These are phyloP conservation scores for Leccinellum luteum DNA, from an alignment of 768 basidiomycete genomes.

Conservation along the genomic window DNA sequence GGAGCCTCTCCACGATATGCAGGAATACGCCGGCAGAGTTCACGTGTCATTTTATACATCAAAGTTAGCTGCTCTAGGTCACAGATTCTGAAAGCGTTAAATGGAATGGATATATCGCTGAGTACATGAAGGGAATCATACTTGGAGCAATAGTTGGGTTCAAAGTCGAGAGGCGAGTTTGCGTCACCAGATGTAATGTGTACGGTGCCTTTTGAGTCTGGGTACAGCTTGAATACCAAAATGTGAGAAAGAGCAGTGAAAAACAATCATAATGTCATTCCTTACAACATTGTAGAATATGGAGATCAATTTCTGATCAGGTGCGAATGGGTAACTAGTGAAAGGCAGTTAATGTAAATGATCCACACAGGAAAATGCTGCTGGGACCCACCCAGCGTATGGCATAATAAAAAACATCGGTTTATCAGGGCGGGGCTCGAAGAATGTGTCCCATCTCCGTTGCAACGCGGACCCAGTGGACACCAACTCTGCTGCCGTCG, in stretches of 20 bases:
- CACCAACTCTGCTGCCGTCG: not conserved
- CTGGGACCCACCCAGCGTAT: conserved; percentile 37
- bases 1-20: conserved; percentile 22
- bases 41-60: conserved; percentile 54
- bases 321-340: conserved; percentile 26
- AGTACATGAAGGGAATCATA: conserved; percentile 17
- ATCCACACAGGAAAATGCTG: not conserved
- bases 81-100: conserved; percentile 6
- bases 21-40: conserved; percentile 53
- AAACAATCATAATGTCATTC: too few relatives aligned
- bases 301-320: conserved; percentile 28
- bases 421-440: conserved; percentile 50
- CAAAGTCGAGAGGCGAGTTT: conserved; percentile 44
- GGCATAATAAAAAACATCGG: conserved; percentile 45
- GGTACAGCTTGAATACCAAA: conserved; percentile 35
- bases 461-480: not conserved
- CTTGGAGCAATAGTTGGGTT: conserved; percentile 44
- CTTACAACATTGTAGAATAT: conserved; percentile 35
- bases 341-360: not conserved
- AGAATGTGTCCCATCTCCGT: conserved; percentile 44
- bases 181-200: conserved; percentile 44
- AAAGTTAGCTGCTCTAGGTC: conserved; percentile 48
- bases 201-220: conserved; percentile 43
- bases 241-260: not conserved
- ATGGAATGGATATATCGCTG: not conserved